Conservation (phyloP, 352 stramenopile species). For the Phytophthora rubi region DNA sequence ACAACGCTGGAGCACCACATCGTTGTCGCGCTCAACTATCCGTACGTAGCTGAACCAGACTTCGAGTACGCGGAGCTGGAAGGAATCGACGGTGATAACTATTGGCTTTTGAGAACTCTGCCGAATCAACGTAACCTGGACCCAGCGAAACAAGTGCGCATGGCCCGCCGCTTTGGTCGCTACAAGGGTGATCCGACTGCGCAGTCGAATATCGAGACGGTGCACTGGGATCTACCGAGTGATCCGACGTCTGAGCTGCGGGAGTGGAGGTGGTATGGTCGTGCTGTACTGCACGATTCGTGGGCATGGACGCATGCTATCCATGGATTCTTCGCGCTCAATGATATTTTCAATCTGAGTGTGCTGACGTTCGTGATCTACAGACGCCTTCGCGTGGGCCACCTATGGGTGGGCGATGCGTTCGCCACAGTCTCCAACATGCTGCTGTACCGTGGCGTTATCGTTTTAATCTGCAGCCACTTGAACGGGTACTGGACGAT, state of each 20-base stretch:
- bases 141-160: constrained; percentile 31
- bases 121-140: constrained; percentile 18
- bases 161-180: constrained; percentile 38
- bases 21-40: constrained; percentile 33
- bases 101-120: constrained; percentile 29
- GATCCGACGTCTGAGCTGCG: constrained; percentile 24
- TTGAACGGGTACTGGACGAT: constrained; percentile 48
- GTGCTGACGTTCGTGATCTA: constrained; percentile 42
- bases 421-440: constrained; percentile 42
- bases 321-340: constrained; percentile 35
- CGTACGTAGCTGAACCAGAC: constrained; percentile 28
- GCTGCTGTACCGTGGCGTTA: constrained; percentile 37
- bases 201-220: constrained; percentile 48
- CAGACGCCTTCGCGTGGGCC: constrained; percentile 30
- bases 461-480: constrained; percentile 35
- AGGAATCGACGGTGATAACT: constrained; percentile 21
- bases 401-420: constrained; percentile 50
- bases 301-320: constrained; percentile 53
- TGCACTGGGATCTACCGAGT: constrained; percentile 31
- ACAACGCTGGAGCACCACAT: constrained; percentile 30
- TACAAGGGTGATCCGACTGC: constrained; percentile 36
- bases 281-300: constrained; percentile 41
- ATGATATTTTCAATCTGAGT: constrained; percentile 31
- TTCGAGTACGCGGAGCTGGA: constrained; percentile 28
- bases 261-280: constrained; percentile 33